Percentiles rank a stretch among this genome's conserved stretches.
These are phyloP conservation scores for Tricholoma terreum DNA, from an alignment of 768 basidiomycete genomes.

Conservation along the genomic window DNA sequence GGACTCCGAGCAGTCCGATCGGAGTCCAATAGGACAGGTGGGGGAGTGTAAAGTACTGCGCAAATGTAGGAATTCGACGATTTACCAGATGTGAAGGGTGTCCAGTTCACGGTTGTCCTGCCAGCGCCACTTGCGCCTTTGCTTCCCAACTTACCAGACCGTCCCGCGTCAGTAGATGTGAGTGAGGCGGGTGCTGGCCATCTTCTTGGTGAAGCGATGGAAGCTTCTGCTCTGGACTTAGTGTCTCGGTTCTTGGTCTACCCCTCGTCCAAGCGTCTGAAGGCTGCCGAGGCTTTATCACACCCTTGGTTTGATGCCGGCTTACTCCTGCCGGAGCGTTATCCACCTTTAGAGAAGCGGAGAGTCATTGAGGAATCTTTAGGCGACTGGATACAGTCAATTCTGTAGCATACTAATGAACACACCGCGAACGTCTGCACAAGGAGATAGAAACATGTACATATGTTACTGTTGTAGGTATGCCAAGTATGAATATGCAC, in stretches of 20 bases:
- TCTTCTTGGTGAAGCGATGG: constrained; percentile 5
- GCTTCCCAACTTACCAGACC: constrained; percentile 60
- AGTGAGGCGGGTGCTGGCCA: constrained; percentile 2
- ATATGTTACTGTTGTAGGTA: too few relatives aligned
- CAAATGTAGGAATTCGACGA: constrained; percentile 48
- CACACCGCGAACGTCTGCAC: too few relatives aligned
- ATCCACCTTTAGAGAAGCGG: constrained; percentile 14
- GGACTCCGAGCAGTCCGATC: too few relatives aligned
- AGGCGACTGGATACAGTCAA: constrained; percentile 18
- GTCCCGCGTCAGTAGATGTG: constrained; percentile 9
- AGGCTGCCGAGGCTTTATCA: constrained; percentile 44
- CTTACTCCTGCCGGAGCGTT: constrained; percentile 43
- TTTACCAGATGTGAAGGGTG: constrained; percentile 62
- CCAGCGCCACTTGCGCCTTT: constrained; percentile 43
- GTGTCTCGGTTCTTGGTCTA: constrained; percentile 59
- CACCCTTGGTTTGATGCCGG: constrained; percentile 57
- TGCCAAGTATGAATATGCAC: too few relatives aligned
- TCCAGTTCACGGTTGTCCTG: constrained; percentile 57
- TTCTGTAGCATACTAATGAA: not conserved
- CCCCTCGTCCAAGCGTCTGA: constrained; percentile 48
- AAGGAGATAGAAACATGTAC: too few relatives aligned
- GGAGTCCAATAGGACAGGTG: too few relatives aligned
- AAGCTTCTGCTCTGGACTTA: constrained; percentile 46
- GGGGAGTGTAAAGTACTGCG: too few relatives aligned
- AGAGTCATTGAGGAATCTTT: constrained; percentile 21